Evolutionary conservation across 768 basidiomycete genomes (phyloP), one percentile per base, ranked within the genome.

Genomic region (Hydnomerulius pinastri): DNA sequence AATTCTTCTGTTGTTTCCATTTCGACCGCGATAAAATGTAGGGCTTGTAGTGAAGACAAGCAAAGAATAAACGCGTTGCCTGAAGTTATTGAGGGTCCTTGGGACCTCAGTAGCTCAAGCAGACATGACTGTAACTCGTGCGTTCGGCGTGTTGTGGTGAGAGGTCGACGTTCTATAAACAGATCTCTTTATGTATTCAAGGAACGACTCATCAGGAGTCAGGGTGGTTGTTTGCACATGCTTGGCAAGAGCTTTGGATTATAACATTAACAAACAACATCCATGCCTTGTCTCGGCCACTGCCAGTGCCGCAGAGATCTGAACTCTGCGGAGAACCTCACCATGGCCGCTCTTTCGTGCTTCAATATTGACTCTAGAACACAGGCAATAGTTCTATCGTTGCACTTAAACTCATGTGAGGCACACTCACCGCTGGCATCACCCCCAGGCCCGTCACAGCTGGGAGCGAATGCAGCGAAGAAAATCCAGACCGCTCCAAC

Each of bases 1-100:
- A 77, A 75, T 74, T 89, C 86, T 73, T 85, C 82, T 51, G 79
- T 76, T 53, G 82, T 79, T 71, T 90, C 88, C 89, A 91, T 90
- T 54, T 53, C 47, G 33, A 47, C 28, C 17, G 36, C 56, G 47
- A 54, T 58, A 41, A n/a, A 38, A n/a, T 35, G 33, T 39, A 53
- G 53, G 28, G 33, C 42, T 54, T 44, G 48, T 39, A 50, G 46
- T 48, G 53, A 46, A 53, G 50, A 55, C 59, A 59, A 62, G 59
- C 58, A 58, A 55, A 57, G 55, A 56, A 64, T 59, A 60, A 72
- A 70, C 65, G 47, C 29, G 62, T 46, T 77, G 71, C 75, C 77
- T 78, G 80, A 84, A 76, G 67, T 78, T 75, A 49, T 73, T 73
- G 77, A 84, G 79, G 80, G 77, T 75, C 82, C 73, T 67, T 65